Evolutionary conservation across 1,284 basidiomycete genomes (phyloP).

Genomic region (Fomitopsis betulina): DNA sequence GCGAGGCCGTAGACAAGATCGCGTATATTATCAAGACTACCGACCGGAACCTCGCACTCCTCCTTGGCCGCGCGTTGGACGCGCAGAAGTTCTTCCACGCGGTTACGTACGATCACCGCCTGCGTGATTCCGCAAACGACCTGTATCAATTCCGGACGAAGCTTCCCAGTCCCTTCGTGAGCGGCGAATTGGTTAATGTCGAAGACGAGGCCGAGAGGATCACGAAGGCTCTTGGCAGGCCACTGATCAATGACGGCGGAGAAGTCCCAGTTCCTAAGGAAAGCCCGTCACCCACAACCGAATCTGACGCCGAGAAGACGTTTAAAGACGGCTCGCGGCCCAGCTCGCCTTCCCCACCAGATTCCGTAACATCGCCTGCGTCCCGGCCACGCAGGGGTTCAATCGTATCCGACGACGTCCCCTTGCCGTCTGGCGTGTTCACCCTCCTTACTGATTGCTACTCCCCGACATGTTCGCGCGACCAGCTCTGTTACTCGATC

Average conservation of each 20-base stretch:
- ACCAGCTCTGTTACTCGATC: constrained; percentile 93
- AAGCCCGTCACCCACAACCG: constrained; percentile 35
- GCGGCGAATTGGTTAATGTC: constrained; percentile 55
- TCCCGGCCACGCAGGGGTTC: constrained; percentile 40
- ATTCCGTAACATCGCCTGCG: constrained; percentile 22
- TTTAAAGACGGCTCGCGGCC: constrained; percentile 31
- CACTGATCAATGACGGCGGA: constrained; percentile 20
- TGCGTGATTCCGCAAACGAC: constrained; percentile 87
- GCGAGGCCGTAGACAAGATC: constrained; percentile 95
- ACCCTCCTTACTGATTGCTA: constrained; percentile 97
- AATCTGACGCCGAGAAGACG: constrained; percentile 33
- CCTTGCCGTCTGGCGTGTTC: constrained; percentile 92
- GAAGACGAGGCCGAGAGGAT: constrained; percentile 33
- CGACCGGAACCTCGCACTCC: constrained; percentile 91
- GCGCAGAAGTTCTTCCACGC: constrained; percentile 99
- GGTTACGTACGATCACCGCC: constrained; percentile 96
- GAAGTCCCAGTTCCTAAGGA: constrained; percentile 19
- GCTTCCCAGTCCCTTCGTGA: constrained; percentile 72
- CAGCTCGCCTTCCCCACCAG: constrained; percentile 35
- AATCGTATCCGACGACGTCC: constrained; percentile 54
- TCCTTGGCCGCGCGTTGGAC: constrained; percentile 93
- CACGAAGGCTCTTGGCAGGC: constrained; percentile 20
- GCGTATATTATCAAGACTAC: constrained; percentile 98
- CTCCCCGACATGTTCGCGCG: constrained; percentile 94
- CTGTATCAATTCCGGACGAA: constrained; percentile 89